A percentile compares a stretch with the other conserved stretches of the same genome.
phyloP scores from a whole-genome alignment of 2,329 filamentous ascomycete genomes.

The Monosporascus sp. region DNA sequence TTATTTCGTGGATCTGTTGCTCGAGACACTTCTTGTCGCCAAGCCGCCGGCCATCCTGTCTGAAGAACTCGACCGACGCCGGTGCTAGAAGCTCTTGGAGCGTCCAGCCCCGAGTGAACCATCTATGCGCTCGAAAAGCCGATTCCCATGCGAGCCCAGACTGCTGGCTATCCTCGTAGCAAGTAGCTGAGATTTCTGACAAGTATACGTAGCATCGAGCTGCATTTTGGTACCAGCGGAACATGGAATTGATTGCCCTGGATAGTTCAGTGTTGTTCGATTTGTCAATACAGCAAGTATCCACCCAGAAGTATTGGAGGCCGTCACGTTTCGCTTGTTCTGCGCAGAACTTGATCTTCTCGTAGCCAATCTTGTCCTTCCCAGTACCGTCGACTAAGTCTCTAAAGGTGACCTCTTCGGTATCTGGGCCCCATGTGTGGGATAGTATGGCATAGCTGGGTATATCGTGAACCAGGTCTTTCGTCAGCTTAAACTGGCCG shows the following conservation, averaged over 20 bases:
- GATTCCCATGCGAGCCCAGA: no score
- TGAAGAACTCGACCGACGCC: conserved; percentile 21
- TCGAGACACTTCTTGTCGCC: conserved; percentile 19
- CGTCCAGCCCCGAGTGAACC: no score
- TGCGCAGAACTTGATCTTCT: conserved; percentile 8
- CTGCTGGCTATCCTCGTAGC: no score
- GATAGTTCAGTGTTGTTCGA: neutral
- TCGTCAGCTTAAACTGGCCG: no score
- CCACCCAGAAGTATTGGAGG: neutral
- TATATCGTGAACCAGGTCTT: no score
- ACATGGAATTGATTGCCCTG: neutral
- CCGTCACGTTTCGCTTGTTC: conserved; percentile 4
- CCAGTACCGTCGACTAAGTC: conserved; percentile 2
- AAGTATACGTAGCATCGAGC: conserved; percentile 8
- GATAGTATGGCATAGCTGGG: conserved; percentile 9
- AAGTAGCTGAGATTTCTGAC: neutral
- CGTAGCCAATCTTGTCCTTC: conserved; percentile 2
- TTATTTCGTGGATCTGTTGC: conserved; percentile 17
- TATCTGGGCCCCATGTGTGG: conserved; percentile 7
- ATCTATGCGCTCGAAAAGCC: no score
- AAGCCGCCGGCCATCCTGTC: conserved; percentile 10
- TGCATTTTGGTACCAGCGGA: conserved; percentile 3
- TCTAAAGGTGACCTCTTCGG: conserved; percentile 5
- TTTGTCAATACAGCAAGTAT: conserved; percentile 4
- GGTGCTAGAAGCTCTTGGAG: conserved; percentile 11